These are phyloP conservation scores for Aurantiochytrium sp. DNA, from an alignment of 108 stramenopile species.

Conservation along the genomic window DNA sequence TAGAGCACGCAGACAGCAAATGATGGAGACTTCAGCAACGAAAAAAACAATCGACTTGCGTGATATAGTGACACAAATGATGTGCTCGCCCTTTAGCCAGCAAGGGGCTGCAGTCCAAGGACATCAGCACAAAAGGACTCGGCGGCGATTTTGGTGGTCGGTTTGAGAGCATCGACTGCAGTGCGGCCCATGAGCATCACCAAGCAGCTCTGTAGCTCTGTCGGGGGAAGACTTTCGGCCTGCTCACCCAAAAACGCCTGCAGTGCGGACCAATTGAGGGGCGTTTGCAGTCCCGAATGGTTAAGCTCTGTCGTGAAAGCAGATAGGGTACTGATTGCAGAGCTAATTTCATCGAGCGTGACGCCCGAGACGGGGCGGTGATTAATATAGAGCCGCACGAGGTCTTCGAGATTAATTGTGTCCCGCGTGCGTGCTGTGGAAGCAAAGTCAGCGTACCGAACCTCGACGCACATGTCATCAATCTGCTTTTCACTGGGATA, in stretches of 20 bases:
- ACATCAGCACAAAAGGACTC: background rate
- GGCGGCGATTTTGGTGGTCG: background rate
- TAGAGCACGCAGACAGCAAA: no score
- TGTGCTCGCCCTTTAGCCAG: no score
- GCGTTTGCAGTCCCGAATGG: no score
- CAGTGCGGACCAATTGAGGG: background rate
- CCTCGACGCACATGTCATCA: constrained; percentile 42
- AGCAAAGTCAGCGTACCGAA: constrained; percentile 41
- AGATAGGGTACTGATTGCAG: constrained; percentile 23
- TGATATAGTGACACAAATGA: no score
- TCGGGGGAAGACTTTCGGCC: background rate
- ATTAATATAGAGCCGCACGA: constrained; percentile 51
- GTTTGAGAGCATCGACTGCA: background rate
- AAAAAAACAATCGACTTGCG: no score
- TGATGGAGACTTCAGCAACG: no score
- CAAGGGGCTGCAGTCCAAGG: background rate
- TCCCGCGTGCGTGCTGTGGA: constrained; percentile 36
- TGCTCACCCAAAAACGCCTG: background rate
- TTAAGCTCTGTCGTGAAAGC: background rate
- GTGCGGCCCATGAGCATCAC: background rate
- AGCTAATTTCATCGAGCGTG: constrained; percentile 5
- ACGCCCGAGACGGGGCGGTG: constrained; percentile 51
- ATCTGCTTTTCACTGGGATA: constrained; percentile 54
- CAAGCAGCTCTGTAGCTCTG: background rate
- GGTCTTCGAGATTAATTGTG: constrained; percentile 16